Evolutionary conservation across 352 stramenopile species (phyloP), one percentile per base, ranked within the genome.

Genomic region (Pythium aquatile): DNA sequence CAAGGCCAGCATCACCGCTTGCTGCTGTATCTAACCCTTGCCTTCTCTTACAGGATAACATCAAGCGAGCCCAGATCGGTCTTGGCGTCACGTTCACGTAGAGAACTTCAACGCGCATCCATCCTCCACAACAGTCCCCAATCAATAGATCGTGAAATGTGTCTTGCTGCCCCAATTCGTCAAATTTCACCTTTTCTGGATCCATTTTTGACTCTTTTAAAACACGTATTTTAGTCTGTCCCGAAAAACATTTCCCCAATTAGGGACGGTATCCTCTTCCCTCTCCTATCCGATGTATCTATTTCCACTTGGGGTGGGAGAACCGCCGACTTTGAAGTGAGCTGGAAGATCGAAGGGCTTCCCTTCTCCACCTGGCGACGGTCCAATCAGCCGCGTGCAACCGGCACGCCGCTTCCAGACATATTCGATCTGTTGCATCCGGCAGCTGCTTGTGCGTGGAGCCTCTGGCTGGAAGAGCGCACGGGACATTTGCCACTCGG

Each of bases 21-120:
- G 20, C 8, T 4, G 5, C 44, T 30, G 2, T 2, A 16, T 51
- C 44, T 51, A 28, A 51, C 44, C 44, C 8, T 4, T 17, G 29
- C 39, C 16, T 71, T 65, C 65, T 55, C 1, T 3, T 56, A 11
- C 64, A 95, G 84, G 87, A 95, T 75, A 90, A 90, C 66, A 79
- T 93, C 70, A 95, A 95, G 68, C 87, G 83, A 29, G 83, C 81
- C 55, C 87, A 95, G 68, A 78, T 95, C 68, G 87, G 87, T 53
- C 81, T 95, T 28, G 83, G 87, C 54, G 79, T 95, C 67, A 90
- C 85, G 7, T 95, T 95, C 70, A 90, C 78, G 44, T 95, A 93
- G 73, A 51, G 6, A 37, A 5, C 44, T 26, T 8, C 4, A 6
- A 2, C n/a, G 32, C 8, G 32, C 5, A 35, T 5, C n/a, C n/a